phyloP scores from a whole-genome alignment of 2,329 filamentous ascomycete species.

The Monosporascus sp. region DNA sequence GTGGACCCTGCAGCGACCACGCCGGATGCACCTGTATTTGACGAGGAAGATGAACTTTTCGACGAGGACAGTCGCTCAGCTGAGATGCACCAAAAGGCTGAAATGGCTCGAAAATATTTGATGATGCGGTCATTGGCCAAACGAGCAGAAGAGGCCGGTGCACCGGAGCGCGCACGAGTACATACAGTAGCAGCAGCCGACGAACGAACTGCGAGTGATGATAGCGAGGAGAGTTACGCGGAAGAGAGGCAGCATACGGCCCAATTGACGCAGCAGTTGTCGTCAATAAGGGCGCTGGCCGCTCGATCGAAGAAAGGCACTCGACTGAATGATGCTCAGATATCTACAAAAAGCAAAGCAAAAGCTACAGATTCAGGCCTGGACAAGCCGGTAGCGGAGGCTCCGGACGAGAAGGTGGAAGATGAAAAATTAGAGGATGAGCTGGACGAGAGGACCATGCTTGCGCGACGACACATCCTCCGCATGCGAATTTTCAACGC shows the following conservation, averaged over 20 bases:
- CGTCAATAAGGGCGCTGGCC: not conserved
- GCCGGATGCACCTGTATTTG: not conserved
- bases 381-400: not conserved
- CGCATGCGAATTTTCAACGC: constrained; percentile 27
- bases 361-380: not conserved
- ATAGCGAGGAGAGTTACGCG: not conserved
- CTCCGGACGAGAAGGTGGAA: constrained; percentile 2
- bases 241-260: not conserved
- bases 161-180: too few species aligned
- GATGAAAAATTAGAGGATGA: constrained; percentile 12
- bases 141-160: not conserved
- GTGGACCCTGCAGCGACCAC: not conserved
- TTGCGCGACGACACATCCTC: constrained; percentile 27
- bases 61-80: not conserved
- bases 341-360: not conserved
- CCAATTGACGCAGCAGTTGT: not conserved
- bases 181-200: not conserved
- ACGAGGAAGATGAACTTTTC: not conserved
- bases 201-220: not conserved
- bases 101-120: not conserved
- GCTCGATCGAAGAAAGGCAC: not conserved
- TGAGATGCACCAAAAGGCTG: not conserved
- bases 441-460: constrained; percentile 23
- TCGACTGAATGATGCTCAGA: not conserved
- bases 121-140: not conserved